These are phyloP conservation scores for Yamadazyma blattariae DNA, from an alignment of 1,139 yeast genomes.

Conservation along the genomic window DNA sequence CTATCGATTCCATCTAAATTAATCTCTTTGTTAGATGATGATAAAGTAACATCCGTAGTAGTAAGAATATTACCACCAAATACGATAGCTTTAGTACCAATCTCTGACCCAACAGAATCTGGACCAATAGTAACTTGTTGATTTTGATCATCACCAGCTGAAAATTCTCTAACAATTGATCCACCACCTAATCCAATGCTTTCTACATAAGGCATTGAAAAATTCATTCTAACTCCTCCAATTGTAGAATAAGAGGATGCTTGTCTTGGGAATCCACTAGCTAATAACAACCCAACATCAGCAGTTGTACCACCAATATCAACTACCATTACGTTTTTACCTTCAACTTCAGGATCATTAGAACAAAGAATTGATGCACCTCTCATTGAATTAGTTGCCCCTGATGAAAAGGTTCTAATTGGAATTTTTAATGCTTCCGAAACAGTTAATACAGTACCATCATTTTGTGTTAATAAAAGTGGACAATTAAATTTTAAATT, in stretches of 20 bases:
- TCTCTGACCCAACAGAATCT: constrained; percentile 39
- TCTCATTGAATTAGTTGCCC: constrained; percentile 46
- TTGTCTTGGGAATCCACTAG: constrained; percentile 39
- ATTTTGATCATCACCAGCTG: constrained; percentile 4
- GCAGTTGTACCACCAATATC: constrained; percentile 47
- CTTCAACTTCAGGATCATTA: constrained; percentile 19
- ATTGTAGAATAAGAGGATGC: constrained; percentile 32
- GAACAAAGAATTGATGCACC: constrained; percentile 41
- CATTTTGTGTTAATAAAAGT: constrained; percentile 38
- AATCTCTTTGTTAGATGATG: constrained; percentile 6
- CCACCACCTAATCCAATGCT: constrained; percentile 38
- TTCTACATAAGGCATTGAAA: constrained; percentile 44
- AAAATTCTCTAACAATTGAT: constrained; percentile 26
- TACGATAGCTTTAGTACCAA: constrained; percentile 22
- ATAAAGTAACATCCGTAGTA: constrained; percentile 34
- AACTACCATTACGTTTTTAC: constrained; percentile 29
- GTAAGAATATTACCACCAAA: constrained; percentile 37
- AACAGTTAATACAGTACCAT: constrained; percentile 38
- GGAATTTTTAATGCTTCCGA: constrained; percentile 32
- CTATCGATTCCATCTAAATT: neutral
- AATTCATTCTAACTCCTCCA: constrained; percentile 43
- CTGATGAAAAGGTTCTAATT: constrained; percentile 41
- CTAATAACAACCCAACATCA: constrained; percentile 38
- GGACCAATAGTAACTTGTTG: constrained; percentile 33
- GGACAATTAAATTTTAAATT: constrained; percentile 31